Evolutionary conservation across 1,284 basidiomycete species (phyloP), one percentile per base, ranked within the genome.

Genomic region (Earliella scabrosa): DNA sequence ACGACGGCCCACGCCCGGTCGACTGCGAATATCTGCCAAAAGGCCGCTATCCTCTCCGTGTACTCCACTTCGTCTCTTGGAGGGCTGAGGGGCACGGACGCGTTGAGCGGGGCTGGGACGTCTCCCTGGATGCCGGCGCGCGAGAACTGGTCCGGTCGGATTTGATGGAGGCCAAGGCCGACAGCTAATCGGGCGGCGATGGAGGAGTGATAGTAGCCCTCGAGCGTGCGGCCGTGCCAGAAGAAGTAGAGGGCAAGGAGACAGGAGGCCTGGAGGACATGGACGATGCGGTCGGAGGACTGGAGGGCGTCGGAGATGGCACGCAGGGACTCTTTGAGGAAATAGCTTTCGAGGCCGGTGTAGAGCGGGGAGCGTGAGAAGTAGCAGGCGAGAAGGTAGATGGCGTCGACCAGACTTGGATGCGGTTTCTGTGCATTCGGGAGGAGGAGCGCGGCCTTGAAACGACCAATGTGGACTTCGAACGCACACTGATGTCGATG

Each of bases 21-120:
- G 20, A 85, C 75, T 66, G 79, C 77, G 64, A 82, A 86, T 16
- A 84, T 77, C 66, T 85, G 81, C 83, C 83, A 86, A 66, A 86
- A 85, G 11, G 80, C 76, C 6, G 77, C 70, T 24, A 83, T 73
- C 36, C 80, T 75, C 57, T 86, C 82, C 31, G 71, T 70, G 49
- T 78, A 71, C 58, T 82, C 80, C 26, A 69, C 65, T 3, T 67
- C 57, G 61, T 80, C 75, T 16, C 66, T 62, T 0, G 79, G 76
- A 2, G 75, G 73, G 18, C 74, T 64, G 18, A 80, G 72, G 1
- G 75, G 72, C 3, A 71, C 63, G 11, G 67, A 66, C 20, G 64
- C 66, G 21, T 67, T 66, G 27, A 60, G 56, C 2, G 52, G 54
- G n/a, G 59, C 59, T 0, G 62, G 59, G 7, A 59, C 49, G 21